These are phyloP conservation scores for Leersia perrieri DNA, from an alignment of 176 grass and related monocot genomes.

Conservation along the genomic window DNA sequence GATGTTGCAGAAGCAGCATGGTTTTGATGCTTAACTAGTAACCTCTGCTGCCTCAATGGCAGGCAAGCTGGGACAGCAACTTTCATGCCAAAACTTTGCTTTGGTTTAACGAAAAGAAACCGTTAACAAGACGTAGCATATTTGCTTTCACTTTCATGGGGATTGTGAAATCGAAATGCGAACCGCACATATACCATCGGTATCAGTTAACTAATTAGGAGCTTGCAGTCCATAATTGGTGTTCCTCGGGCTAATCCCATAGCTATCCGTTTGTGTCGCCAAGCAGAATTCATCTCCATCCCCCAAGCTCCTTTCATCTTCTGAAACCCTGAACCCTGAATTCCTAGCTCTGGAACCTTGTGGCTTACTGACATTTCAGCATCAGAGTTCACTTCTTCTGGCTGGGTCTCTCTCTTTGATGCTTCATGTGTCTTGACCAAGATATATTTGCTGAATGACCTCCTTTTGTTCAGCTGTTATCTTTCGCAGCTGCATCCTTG, in stretches of 20 bases:
- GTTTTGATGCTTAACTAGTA: constrained; percentile 15
- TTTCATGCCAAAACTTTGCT: constrained; percentile 39
- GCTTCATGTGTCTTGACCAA: neutral
- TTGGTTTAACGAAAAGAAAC: constrained; percentile 51
- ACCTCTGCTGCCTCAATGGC: constrained; percentile 17
- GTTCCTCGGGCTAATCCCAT: constrained; percentile 6
- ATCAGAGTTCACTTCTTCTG: neutral
- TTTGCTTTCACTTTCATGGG: constrained; percentile 46
- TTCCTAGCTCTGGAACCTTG: neutral
- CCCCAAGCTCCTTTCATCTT: neutral
- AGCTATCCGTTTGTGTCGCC: neutral
- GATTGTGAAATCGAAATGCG: constrained; percentile 19
- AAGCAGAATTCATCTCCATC: neutral
- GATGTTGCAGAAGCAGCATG: constrained; percentile 12
- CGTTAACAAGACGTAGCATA: neutral
- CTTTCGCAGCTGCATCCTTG: neutral
- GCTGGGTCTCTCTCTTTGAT: neutral
- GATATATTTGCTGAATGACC: neutral
- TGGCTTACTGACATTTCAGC: neutral
- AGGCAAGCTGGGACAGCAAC: constrained; percentile 18
- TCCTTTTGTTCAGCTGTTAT: neutral
- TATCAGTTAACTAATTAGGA: constrained; percentile 44
- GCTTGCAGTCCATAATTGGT: constrained; percentile 37
- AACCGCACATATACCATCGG: constrained; percentile 36
- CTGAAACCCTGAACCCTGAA: neutral